Conservation (phyloP, 257 asterid species). For the Perilla frutescens region DNA sequence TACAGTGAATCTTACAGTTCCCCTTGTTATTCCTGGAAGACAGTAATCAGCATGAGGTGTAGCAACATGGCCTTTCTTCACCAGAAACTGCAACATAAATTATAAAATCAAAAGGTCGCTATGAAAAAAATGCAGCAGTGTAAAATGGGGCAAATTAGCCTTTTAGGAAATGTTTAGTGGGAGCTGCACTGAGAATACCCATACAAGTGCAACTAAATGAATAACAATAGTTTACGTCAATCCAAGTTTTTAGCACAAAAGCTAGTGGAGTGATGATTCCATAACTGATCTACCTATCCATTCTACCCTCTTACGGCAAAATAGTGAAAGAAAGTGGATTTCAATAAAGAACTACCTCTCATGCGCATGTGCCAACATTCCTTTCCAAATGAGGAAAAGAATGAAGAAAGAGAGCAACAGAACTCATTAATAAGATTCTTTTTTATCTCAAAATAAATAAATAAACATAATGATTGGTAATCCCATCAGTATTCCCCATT, state of each 20-base stretch:
- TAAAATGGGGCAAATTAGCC: slow-evolving; percentile 17
- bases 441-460: neutral
- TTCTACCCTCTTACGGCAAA: neutral
- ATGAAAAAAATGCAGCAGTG: neutral
- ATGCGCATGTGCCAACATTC: neutral
- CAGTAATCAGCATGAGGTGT: slow-evolving; percentile 89
- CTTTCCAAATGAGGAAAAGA: neutral
- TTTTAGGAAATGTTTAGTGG: neutral
- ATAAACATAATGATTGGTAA: neutral
- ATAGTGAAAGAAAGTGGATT: neutral
- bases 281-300: neutral
- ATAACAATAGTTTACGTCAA: neutral
- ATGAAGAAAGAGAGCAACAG: slow-evolving; percentile 1
- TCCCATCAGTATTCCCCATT: neutral
- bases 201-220: slow-evolving; percentile 17
- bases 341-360: neutral
- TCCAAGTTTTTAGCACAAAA: neutral
- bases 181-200: slow-evolving; percentile 9
- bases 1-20: slow-evolving; percentile 57
- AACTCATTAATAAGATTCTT: neutral
- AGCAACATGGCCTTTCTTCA: slow-evolving; percentile 72
- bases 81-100: slow-evolving; percentile 66
- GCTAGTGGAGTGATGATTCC: neutral
- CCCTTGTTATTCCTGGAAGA: slow-evolving; percentile 86
- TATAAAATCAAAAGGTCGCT: neutral